These are phyloP conservation scores for Cryphonectria parasitica DNA, from an alignment of 2,329 filamentous ascomycete species.

Conservation along the genomic window DNA sequence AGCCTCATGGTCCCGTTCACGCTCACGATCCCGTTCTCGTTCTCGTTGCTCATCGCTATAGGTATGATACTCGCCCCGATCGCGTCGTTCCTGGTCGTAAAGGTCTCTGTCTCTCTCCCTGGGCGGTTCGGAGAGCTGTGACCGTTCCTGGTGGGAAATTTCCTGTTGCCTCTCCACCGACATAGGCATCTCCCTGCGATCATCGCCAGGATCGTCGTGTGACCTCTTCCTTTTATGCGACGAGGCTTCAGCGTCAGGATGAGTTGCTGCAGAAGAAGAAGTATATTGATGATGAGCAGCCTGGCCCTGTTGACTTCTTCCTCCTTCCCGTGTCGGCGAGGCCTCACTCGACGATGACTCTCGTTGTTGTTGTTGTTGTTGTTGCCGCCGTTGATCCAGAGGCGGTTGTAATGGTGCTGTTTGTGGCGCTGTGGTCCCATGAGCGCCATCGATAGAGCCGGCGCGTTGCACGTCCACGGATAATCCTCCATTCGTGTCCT, in stretches of 20 bases:
- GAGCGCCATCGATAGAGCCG: conserved; percentile 41
- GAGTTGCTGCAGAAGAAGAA: conserved; percentile 41
- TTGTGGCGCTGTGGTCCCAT: conserved; percentile 28
- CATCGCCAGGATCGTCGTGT: conserved; percentile 56
- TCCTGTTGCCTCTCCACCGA: conserved; percentile 42
- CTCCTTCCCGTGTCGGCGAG: conserved; percentile 38
- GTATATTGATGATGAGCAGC: conserved; percentile 29
- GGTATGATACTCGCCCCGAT: conserved; percentile 46
- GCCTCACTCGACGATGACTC: conserved; percentile 37
- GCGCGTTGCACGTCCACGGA: conserved; percentile 38
- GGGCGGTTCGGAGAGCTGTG: conserved; percentile 31
- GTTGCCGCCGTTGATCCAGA: conserved; percentile 28
- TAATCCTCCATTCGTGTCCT: conserved; percentile 40
- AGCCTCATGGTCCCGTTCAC: conserved; percentile 47
- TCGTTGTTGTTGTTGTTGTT: conserved; percentile 23
- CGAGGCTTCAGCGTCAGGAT: conserved; percentile 51
- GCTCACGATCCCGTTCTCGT: conserved; percentile 49
- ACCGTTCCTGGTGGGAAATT: conserved; percentile 34
- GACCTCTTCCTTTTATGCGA: conserved; percentile 73
- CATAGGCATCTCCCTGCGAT: conserved; percentile 40
- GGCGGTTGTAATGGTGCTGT: conserved; percentile 8
- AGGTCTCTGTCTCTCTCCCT: conserved; percentile 30
- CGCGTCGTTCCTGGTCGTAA: conserved; percentile 30
- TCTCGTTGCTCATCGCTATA: conserved; percentile 53
- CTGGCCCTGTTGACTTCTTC: conserved; percentile 45